Base-by-base conservation (phyloP, 2,329 filamentous ascomycete genomes). In the Fusarium newnesense region DNA sequence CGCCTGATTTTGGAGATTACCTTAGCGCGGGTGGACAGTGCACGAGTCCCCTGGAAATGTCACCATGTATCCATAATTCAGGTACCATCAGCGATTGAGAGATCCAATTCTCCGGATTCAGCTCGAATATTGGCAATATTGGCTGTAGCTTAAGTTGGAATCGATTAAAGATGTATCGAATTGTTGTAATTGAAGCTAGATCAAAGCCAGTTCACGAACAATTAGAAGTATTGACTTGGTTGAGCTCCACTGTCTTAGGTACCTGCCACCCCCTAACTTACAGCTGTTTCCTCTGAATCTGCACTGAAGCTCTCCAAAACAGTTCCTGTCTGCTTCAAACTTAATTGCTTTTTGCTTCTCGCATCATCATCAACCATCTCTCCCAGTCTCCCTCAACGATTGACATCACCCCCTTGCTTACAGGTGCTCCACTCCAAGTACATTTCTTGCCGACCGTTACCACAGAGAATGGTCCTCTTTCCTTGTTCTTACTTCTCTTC, bases 371-470 rank as follows among this genome's bases (percentile, higher is more conserved):
- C 42, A 32, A 42, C 49, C 32, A 19, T 52, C 37, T 54, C 42
- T 49, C 43, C 63, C 43, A 49, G 32, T 54, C 42, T 49, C 43
- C 63, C 43, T 63, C 42, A 30, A 16, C 42, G 52, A 34, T 46
- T 46, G n/a, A 30, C 49, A 57, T 34, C 42, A 59, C 46, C 56
- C 74, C 69, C 63, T 70, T 74, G 58, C 65, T 37, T 68, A n/a
- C 28, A 43, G 11, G 28, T 34, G 42, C 73, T 60, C 59, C 67
- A 73, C 42, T 18, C 47, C 36, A 69, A 69, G 52, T 62, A 56
- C 53, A 67, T 73, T 68, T 73, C 74, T 77, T 64, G 66, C 43
- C 57, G 34, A n/a, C 26, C 59, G 53, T 69, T 49, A 52, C 42
- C 61, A 52, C 44, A 53, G 49, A 59, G 36, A 53, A 65, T 57